Evolutionary conservation across 345 rosid species (phyloP).

Genomic region (Kernera saxatilis): DNA sequence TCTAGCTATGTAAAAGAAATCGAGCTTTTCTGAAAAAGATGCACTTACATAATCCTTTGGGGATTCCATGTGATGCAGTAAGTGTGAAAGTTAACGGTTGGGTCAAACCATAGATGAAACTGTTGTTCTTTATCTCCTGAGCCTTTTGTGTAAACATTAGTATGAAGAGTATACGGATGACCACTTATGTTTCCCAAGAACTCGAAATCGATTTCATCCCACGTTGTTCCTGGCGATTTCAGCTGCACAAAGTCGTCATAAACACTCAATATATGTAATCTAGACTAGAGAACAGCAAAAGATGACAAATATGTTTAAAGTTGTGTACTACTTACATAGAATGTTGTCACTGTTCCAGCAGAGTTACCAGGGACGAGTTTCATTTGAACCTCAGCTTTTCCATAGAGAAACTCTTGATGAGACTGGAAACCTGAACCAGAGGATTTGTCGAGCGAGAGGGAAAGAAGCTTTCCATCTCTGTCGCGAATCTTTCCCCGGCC

Average conservation of each 20-base stretch:
- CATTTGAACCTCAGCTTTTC: conserved; percentile 46
- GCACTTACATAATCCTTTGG: conserved; percentile 29
- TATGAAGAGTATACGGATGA: conserved; percentile 32
- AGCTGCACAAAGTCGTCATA: conserved; percentile 22
- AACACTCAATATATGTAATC: not conserved
- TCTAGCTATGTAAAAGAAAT: not conserved
- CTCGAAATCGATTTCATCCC: conserved; percentile 36
- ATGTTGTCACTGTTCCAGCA: conserved; percentile 54
- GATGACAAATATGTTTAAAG: not conserved
- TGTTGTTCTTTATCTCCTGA: conserved; percentile 35
- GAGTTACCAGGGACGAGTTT: conserved; percentile 58
- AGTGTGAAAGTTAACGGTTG: conserved; percentile 21
- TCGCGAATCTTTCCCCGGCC: conserved; percentile 54
- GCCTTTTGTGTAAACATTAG: conserved; percentile 35
- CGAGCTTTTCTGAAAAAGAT: too few relatives aligned
- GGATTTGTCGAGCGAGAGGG: conserved; percentile 48
- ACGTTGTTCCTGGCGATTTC: conserved; percentile 24
- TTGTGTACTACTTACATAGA: conserved; percentile 35
- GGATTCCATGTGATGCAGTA: conserved; percentile 35
- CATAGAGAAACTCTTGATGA: conserved; percentile 45
- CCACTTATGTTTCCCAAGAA: conserved; percentile 47
- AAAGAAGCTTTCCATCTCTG: conserved; percentile 46
- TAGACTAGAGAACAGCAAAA: not conserved
- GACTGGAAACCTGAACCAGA: conserved; percentile 67
- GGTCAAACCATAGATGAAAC: conserved; percentile 33